phyloP scores from a whole-genome alignment of 2,329 filamentous ascomycete genomes.

The Lasiodiplodia theobromae region DNA sequence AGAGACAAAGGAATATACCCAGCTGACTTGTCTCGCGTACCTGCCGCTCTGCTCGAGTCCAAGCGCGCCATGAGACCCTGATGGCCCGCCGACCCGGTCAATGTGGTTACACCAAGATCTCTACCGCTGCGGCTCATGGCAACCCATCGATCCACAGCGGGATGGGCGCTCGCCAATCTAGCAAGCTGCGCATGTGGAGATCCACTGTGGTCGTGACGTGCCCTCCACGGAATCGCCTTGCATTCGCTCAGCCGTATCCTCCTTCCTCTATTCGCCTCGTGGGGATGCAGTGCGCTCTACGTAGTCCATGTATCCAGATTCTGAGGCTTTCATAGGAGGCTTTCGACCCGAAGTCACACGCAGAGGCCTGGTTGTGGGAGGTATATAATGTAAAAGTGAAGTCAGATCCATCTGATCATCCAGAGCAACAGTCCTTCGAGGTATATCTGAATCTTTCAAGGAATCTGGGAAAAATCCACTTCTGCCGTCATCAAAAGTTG shows the following conservation, averaged over 20 bases:
- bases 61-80: conserved; percentile 4
- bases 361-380: background rate
- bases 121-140: conserved; percentile 13
- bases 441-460: background rate
- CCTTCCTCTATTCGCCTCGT: background rate
- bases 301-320: background rate
- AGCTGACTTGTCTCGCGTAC: conserved; percentile 27
- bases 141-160: conserved; percentile 26
- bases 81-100: conserved; percentile 8
- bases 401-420: background rate
- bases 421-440: background rate
- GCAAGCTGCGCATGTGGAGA: conserved; percentile 15
- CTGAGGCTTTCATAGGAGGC: background rate
- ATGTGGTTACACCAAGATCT: background rate
- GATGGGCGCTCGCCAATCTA: conserved; percentile 24
- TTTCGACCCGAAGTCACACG: conserved; percentile 7
- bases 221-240: conserved; percentile 1
- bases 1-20: conserved; percentile 24
- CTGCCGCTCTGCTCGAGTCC: conserved; percentile 12
- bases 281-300: background rate
- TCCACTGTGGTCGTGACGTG: conserved; percentile 13
- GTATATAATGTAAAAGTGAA: conserved; percentile 19
- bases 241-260: conserved; percentile 15
- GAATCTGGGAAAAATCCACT: background rate
- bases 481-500: background rate